These are phyloP conservation scores for Thuja plicata DNA, from an alignment of 83 land plant species.

Conservation along the genomic window DNA sequence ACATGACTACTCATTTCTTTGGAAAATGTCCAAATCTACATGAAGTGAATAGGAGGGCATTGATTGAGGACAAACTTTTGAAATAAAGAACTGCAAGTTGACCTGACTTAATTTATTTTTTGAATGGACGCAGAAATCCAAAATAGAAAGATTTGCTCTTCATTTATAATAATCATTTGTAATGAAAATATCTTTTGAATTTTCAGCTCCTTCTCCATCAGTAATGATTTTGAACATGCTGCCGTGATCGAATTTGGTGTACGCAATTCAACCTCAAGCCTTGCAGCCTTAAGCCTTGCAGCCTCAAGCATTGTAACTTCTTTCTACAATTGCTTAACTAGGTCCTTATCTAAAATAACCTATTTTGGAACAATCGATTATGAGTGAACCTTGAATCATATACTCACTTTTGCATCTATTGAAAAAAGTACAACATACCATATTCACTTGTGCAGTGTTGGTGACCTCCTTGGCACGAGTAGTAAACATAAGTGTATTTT, in stretches of 20 bases:
- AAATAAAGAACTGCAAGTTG: slow-evolving; percentile 51
- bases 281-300: no score
- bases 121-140: not conserved
- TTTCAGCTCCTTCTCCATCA: slow-evolving; percentile 73
- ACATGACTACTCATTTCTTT: no score
- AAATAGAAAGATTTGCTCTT: no score
- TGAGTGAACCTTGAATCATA: not conserved
- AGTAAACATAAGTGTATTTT: slow-evolving; percentile 91
- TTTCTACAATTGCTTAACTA: slow-evolving; percentile 87
- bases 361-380: slow-evolving; percentile 22
- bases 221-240: slow-evolving; percentile 29
- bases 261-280: slow-evolving; percentile 87
- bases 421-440: slow-evolving; percentile 53
- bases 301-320: slow-evolving; percentile 98
- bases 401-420: not conserved
- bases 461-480: slow-evolving; percentile 95
- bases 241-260: slow-evolving; percentile 60
- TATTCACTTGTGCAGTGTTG: slow-evolving; percentile 91
- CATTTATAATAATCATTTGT: not conserved
- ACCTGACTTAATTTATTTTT: not conserved
- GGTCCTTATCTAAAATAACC: slow-evolving; percentile 93
- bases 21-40: no score
- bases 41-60: no score
- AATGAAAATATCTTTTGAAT: slow-evolving; percentile 68
- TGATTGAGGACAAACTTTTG: no score